These are phyloP conservation scores for Pseudocercospora eumusae DNA, from an alignment of 2,329 filamentous ascomycete species.

Conservation along the genomic window DNA sequence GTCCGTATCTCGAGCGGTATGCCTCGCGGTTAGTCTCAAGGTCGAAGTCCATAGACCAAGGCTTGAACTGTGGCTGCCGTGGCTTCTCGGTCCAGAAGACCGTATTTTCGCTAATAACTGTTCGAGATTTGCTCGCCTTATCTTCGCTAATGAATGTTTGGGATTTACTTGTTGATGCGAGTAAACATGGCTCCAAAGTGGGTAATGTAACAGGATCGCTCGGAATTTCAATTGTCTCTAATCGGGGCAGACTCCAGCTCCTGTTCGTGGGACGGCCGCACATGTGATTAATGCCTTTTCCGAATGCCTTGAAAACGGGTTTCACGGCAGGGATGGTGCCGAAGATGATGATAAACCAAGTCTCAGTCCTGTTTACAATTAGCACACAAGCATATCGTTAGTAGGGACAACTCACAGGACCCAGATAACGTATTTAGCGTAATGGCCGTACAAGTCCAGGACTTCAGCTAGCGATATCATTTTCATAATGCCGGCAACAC, in stretches of 20 bases:
- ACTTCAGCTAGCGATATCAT: constrained; percentile 18
- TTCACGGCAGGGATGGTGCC: constrained; percentile 24
- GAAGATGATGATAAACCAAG: constrained; percentile 32
- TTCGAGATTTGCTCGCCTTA: not conserved
- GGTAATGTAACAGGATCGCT: not conserved
- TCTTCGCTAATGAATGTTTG: not conserved
- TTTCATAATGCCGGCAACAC: constrained; percentile 27
- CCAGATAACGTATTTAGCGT: constrained; percentile 19
- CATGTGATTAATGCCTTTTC: constrained; percentile 9
- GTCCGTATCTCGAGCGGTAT: not conserved
- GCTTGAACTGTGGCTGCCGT: not conserved
- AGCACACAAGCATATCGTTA: not conserved
- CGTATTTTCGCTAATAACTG: not conserved
- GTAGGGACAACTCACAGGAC: not conserved
- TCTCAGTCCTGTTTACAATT: constrained; percentile 14
- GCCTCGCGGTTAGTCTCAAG: not conserved
- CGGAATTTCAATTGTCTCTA: not conserved
- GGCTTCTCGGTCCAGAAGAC: not conserved
- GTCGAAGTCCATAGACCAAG: constrained; percentile 1
- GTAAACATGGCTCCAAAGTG: not conserved
- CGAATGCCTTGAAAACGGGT: constrained; percentile 19
- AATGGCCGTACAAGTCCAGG: constrained; percentile 11
- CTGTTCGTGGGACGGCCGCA: not conserved
- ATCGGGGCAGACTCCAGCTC: not conserved
- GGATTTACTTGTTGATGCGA: not conserved